phyloP scores from a whole-genome alignment of 228 moss, liverwort and hornwort species.

The Sphagnum magellanicum region DNA sequence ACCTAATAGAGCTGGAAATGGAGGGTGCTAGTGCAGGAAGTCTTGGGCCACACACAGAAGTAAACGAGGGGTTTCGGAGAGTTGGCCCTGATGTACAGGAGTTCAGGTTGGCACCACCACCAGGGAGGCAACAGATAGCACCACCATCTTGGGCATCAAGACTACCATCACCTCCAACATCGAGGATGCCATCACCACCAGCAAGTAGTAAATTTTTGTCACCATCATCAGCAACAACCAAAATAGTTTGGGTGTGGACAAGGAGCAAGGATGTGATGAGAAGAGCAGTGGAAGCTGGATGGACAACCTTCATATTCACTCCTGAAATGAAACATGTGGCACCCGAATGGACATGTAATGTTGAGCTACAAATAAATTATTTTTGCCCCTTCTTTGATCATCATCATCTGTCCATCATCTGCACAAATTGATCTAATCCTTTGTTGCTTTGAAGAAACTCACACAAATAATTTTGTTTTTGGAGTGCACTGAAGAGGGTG shows the following conservation, averaged over 20 bases:
- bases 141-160: conserved; percentile 4
- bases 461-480: too few relatives aligned
- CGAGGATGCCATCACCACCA: conserved; percentile 38
- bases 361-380: too few relatives aligned
- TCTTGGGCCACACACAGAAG: too few relatives aligned
- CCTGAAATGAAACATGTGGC: conserved; percentile 62
- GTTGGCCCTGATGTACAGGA: too few relatives aligned
- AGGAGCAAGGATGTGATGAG: conserved; percentile 88
- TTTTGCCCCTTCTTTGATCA: neutral
- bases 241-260: conserved; percentile 91
- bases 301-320: conserved; percentile 81
- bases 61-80: too few relatives aligned
- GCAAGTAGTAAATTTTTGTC: conserved; percentile 8
- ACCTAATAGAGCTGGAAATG: too few relatives aligned
- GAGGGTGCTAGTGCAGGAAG: too few relatives aligned
- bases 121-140: neutral
- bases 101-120: neutral
- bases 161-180: conserved; percentile 1
- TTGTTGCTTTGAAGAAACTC: too few relatives aligned
- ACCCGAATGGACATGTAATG: conserved; percentile 62
- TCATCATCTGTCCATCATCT: too few relatives aligned
- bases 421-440: neutral
- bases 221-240: conserved; percentile 24
- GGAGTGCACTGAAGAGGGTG: neutral
- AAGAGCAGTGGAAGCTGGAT: conserved; percentile 71